phyloP scores from a whole-genome alignment of 2,329 filamentous ascomycete species.

The Diaporthe vexans region DNA sequence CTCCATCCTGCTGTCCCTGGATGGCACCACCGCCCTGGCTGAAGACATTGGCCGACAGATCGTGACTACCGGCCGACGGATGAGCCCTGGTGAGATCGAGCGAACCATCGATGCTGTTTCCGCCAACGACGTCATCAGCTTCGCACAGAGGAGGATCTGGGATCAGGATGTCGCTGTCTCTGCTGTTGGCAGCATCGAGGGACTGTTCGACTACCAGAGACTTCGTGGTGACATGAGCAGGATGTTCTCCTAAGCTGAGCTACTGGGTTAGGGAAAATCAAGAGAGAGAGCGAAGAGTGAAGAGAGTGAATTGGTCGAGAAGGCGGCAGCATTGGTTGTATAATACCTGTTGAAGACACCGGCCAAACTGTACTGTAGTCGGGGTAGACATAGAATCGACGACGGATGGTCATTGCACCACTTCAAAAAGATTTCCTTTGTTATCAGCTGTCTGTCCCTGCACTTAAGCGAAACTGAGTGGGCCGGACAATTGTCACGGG shows the following conservation, averaged over 20 bases:
- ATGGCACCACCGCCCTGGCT: slow-evolving; percentile 96
- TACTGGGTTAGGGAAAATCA: not conserved
- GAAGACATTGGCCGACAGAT: slow-evolving; percentile 99
- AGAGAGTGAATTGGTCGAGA: slow-evolving; percentile 41
- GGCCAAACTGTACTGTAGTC: slow-evolving; percentile 56
- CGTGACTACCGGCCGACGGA: slow-evolving; percentile 93
- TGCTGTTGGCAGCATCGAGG: slow-evolving; percentile 94
- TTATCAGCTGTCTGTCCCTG: not conserved
- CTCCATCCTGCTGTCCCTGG: slow-evolving; percentile 94
- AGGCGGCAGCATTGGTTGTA: slow-evolving; percentile 47
- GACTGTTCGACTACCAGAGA: slow-evolving; percentile 77
- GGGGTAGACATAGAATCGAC: slow-evolving; percentile 52
- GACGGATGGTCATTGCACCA: slow-evolving; percentile 43
- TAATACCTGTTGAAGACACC: slow-evolving; percentile 52
- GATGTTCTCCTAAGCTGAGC: slow-evolving; percentile 50
- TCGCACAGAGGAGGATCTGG: slow-evolving; percentile 95
- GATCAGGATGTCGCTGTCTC: slow-evolving; percentile 96
- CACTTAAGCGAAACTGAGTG: not conserved
- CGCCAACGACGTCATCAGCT: slow-evolving; percentile 97
- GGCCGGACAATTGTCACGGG: not conserved
- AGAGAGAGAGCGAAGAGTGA: slow-evolving; percentile 34
- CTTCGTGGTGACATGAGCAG: slow-evolving; percentile 54
- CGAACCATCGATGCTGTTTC: slow-evolving; percentile 88
- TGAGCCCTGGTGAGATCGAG: slow-evolving; percentile 95
- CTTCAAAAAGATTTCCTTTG: slow-evolving; percentile 37